A percentile compares a stretch with the other conserved stretches of the same genome.
Evolutionary conservation across 106 monocot species (phyloP).

Genomic region (Phalaenopsis aphrodite): DNA sequence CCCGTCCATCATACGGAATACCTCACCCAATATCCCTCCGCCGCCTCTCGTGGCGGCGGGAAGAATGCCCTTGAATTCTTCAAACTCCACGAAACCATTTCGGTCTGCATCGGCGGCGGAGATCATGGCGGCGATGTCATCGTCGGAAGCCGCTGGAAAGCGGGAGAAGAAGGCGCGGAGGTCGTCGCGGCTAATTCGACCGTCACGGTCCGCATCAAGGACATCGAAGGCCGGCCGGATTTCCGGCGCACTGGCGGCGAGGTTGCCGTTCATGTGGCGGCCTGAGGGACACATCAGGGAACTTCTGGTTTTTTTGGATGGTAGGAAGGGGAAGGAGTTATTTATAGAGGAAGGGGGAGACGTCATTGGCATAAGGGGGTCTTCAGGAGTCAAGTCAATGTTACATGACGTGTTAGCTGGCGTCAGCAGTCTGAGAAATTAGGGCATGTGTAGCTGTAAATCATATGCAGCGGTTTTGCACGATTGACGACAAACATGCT

Average conservation of each 20-base stretch:
- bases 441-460: no score
- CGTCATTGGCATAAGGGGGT: not conserved
- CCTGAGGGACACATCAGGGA: slow-evolving; percentile 55
- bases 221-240: slow-evolving; percentile 69
- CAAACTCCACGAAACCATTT: slow-evolving; percentile 73
- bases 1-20: slow-evolving; percentile 67
- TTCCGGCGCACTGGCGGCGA: not conserved
- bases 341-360: not conserved
- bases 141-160: slow-evolving; percentile 15
- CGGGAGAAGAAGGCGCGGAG: slow-evolving; percentile 51
- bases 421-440: not conserved
- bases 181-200: slow-evolving; percentile 70
- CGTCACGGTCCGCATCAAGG: slow-evolving; percentile 85
- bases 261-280: slow-evolving; percentile 3
- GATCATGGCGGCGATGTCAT: slow-evolving; percentile 67
- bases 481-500: no score
- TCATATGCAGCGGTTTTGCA: no score
- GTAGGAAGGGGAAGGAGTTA: not conserved
- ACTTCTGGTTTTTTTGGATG: not conserved
- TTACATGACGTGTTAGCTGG: not conserved
- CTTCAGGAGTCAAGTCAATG: not conserved
- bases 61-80: slow-evolving; percentile 75
- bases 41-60: not conserved
- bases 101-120: slow-evolving; percentile 61
- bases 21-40: slow-evolving; percentile 39